These are phyloP conservation scores for Gilbertella persicaria DNA, from an alignment of 371 early-diverging fungal species.

Conservation along the genomic window DNA sequence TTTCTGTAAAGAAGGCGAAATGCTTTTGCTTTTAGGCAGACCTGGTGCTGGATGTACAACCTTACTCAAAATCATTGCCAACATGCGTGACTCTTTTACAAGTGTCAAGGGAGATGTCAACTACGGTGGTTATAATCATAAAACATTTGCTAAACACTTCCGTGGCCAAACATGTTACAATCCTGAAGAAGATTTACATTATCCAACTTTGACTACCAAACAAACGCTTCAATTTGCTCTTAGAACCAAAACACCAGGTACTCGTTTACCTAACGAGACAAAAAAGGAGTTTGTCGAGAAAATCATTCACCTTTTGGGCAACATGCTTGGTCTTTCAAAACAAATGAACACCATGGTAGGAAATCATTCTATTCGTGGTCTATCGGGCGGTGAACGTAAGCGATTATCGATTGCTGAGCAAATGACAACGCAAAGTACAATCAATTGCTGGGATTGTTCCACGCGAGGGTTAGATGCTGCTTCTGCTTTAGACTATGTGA, in stretches of 20 bases:
- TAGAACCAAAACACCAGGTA: conserved; percentile 63
- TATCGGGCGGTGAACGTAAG: conserved; percentile 87
- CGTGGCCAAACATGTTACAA: conserved; percentile 68
- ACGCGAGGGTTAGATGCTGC: conserved; percentile 90
- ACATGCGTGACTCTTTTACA: conserved; percentile 60
- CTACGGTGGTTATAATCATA: conserved; percentile 61
- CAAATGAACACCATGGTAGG: conserved; percentile 82
- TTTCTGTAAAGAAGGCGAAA: conserved; percentile 66
- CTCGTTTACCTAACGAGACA: conserved; percentile 46
- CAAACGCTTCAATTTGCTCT: conserved; percentile 70
- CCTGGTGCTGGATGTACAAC: conserved; percentile 76
- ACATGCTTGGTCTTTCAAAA: conserved; percentile 71
- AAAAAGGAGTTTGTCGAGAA: conserved; percentile 44
- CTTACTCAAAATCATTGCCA: conserved; percentile 64
- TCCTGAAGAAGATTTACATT: conserved; percentile 73
- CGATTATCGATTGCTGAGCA: conserved; percentile 85
- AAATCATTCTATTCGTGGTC: conserved; percentile 76
- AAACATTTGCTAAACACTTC: conserved; percentile 52
- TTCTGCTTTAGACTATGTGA: conserved; percentile 78
- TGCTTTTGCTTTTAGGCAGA: conserved; percentile 71
- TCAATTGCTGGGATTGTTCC: conserved; percentile 85
- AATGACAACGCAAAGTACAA: conserved; percentile 71
- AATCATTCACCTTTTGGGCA: conserved; percentile 54
- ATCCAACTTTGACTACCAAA: conserved; percentile 66
- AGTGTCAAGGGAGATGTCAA: conserved; percentile 53